phyloP scores from a whole-genome alignment of 805 yeast species.

The Cyberlindnera nakhonratchasimensis region DNA sequence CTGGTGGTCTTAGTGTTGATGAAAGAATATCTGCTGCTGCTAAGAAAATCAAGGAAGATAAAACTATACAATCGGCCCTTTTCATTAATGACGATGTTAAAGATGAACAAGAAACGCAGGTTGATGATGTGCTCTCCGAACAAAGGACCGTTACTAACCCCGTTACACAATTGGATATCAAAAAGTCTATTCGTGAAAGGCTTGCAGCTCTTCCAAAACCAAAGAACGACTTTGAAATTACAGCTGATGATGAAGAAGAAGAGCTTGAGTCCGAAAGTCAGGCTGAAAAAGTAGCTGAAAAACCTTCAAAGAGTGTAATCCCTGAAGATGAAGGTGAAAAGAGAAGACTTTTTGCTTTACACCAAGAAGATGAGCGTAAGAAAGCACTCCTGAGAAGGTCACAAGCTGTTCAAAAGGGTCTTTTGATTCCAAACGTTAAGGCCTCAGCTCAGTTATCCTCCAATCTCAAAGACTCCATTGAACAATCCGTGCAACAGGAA shows the following conservation, averaged over 20 bases:
- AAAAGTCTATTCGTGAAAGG: conserved; percentile 15
- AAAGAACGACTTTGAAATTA: conserved; percentile 44
- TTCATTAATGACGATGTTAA: conserved; percentile 23
- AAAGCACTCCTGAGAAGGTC: conserved; percentile 39
- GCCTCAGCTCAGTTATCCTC: not conserved
- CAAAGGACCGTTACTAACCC: too few species aligned
- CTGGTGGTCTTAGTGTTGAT: conserved; percentile 8
- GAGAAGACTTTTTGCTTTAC: conserved; percentile 15
- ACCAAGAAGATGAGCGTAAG: conserved; percentile 13
- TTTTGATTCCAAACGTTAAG: conserved; percentile 38
- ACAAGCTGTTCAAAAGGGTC: conserved; percentile 42
- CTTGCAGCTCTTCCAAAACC: conserved; percentile 39
- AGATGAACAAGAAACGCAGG: conserved; percentile 2
- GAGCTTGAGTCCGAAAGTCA: not conserved
- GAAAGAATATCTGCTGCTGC: conserved; percentile 30
- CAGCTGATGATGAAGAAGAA: conserved; percentile 30
- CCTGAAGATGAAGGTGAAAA: conserved; percentile 25
- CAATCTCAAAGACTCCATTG: not conserved
- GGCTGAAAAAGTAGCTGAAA: conserved; percentile 24
- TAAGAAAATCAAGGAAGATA: conserved; percentile 37
- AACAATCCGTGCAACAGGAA: conserved; percentile 30
- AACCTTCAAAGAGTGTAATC: not conserved
- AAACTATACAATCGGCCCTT: conserved; percentile 35
- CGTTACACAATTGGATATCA: not conserved
- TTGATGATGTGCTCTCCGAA: not conserved